These are phyloP conservation scores for Erythrophleum fordii DNA, from an alignment of 306 rosid species.

Conservation along the genomic window DNA sequence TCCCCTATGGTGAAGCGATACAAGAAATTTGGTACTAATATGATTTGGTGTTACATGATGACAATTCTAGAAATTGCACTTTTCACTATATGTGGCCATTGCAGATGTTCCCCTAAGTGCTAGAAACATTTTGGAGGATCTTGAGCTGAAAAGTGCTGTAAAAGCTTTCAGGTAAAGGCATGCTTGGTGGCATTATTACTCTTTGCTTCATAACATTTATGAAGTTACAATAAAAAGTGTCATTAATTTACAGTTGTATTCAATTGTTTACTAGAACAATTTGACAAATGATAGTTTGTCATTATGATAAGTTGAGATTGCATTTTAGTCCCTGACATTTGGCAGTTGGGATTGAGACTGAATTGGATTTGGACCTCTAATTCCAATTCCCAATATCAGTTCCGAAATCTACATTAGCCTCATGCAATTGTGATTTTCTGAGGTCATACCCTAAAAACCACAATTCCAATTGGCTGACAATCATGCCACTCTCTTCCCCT, in stretches of 20 bases:
- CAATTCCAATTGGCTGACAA: neutral
- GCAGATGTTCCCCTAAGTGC: conserved; percentile 70
- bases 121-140: conserved; percentile 68
- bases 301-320: neutral
- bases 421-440: neutral
- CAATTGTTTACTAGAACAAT: neutral
- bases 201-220: conserved; percentile 1
- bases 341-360: neutral
- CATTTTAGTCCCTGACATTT: neutral
- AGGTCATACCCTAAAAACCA: neutral
- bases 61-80: conserved; percentile 1
- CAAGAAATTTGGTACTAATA: conserved; percentile 15
- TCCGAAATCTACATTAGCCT: neutral
- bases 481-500: neutral
- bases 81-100: conserved; percentile 31
- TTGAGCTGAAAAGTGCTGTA: conserved; percentile 69
- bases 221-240: neutral
- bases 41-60: conserved; percentile 19
- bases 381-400: neutral
- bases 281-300: neutral
- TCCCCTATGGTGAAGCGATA: neutral
- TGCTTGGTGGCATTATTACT: conserved; percentile 17
- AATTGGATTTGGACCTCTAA: neutral
- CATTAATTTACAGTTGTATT: neutral
- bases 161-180: conserved; percentile 56